phyloP scores from a whole-genome alignment of 2,329 filamentous ascomycete species.

The Blastomyces gilchristii region DNA sequence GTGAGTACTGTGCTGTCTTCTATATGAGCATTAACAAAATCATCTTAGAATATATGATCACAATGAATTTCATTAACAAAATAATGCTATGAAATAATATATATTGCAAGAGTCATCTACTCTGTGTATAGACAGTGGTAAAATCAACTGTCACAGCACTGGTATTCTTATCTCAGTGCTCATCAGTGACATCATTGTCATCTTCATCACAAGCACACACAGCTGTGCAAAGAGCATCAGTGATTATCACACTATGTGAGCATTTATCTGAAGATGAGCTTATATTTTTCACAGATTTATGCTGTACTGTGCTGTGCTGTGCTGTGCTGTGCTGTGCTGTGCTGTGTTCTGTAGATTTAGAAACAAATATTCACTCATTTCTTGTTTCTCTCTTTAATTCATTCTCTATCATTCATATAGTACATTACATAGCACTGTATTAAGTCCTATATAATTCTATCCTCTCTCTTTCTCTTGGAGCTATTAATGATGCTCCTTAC shows the following conservation, averaged over 20 bases:
- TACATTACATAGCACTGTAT: background rate
- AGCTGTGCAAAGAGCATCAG: constrained; percentile 22
- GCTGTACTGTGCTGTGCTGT: no score
- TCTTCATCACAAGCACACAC: constrained; percentile 29
- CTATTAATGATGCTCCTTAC: background rate
- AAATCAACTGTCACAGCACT: constrained; percentile 15
- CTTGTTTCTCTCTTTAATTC: no score
- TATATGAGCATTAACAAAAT: no score
- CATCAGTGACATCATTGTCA: constrained; percentile 28
- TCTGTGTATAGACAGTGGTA: constrained; percentile 25
- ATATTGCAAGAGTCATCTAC: constrained; percentile 22
- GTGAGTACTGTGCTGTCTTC: no score
- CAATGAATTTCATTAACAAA: background rate
- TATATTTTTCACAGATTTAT: background rate
- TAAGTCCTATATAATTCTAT: no score
- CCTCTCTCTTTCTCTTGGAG: background rate
- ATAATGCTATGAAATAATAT: background rate
- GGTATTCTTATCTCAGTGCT: constrained; percentile 18
- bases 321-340: no score
- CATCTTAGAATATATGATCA: background rate
- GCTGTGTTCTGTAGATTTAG: no score
- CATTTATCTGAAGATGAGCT: constrained; percentile 26
- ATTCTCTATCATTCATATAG: background rate
- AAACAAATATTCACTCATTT: no score
- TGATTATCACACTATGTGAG: constrained; percentile 28